These are phyloP conservation scores for Trametes meyenii DNA, from an alignment of 768 basidiomycete species.

Conservation along the genomic window DNA sequence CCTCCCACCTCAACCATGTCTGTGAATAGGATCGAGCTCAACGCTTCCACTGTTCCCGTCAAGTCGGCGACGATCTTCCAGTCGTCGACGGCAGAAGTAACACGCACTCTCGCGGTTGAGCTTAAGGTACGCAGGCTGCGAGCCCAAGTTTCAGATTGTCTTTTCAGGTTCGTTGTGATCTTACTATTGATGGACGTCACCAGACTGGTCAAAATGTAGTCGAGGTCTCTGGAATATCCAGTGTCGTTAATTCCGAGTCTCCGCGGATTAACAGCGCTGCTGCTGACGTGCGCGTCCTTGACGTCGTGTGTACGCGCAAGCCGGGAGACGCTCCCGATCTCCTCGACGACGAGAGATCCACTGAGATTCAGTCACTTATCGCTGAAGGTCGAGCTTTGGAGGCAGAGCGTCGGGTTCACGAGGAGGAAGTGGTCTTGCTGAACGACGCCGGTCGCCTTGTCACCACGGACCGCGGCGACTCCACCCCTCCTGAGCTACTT, in stretches of 20 bases:
- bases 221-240: constrained; percentile 51
- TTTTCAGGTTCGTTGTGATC: background rate
- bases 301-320: constrained; percentile 52
- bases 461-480: constrained; percentile 41
- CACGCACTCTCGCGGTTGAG: constrained; percentile 49
- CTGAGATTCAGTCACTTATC: constrained; percentile 30
- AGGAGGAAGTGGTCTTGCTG: constrained; percentile 47
- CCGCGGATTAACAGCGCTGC: constrained; percentile 53
- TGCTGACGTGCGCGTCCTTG: constrained; percentile 51
- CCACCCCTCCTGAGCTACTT: constrained; percentile 33
- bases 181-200: background rate
- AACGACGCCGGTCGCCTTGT: constrained; percentile 48
- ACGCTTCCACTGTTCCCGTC: constrained; percentile 43
- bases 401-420: constrained; percentile 42
- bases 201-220: constrained; percentile 59
- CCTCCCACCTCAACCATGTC: background rate
- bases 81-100: constrained; percentile 57
- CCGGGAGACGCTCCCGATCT: constrained; percentile 17
- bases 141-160: too few species aligned
- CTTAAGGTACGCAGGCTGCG: constrained; percentile 43
- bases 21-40: background rate
- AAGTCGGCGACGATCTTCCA: constrained; percentile 61
- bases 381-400: constrained; percentile 41
- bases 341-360: constrained; percentile 40
- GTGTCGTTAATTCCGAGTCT: constrained; percentile 53